phyloP scores from a whole-genome alignment of 208 protist species.

The Leishmania gerbilli region DNA sequence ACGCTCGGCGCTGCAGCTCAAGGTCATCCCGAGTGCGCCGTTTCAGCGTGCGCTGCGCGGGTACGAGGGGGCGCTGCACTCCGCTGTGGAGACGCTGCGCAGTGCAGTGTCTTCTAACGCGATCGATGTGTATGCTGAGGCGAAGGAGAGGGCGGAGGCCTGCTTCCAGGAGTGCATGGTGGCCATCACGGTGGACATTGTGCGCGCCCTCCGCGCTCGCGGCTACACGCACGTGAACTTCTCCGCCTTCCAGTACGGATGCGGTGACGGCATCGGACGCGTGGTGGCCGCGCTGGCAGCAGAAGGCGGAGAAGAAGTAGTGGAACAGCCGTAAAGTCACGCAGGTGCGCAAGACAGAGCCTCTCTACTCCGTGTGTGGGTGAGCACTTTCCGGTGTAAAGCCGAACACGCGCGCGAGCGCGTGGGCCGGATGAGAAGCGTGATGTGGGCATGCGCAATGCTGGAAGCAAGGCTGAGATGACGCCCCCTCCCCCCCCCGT shows the following conservation, averaged over 20 bases:
- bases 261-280: slow-evolving; percentile 27
- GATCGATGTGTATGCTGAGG: slow-evolving; percentile 2
- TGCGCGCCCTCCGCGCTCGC: slow-evolving; percentile 10
- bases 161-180: slow-evolving; percentile 30
- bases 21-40: slow-evolving; percentile 31
- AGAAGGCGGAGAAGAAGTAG: slow-evolving; percentile 7
- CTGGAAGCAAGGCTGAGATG: neutral
- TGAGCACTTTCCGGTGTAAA: too few species aligned
- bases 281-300: slow-evolving; percentile 25
- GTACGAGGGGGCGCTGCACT: slow-evolving; percentile 17
- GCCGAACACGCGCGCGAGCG: neutral
- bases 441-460: neutral
- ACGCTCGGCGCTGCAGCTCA: slow-evolving; percentile 27
- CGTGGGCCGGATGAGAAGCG: neutral
- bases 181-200: slow-evolving; percentile 30
- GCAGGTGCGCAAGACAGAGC: neutral
- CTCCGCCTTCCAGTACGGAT: slow-evolving; percentile 41
- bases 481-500: too few species aligned
- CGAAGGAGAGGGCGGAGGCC: slow-evolving; percentile 31
- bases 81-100: neutral
- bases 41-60: slow-evolving; percentile 29
- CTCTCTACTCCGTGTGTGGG: neutral
- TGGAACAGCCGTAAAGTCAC: neutral
- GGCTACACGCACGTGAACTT: slow-evolving; percentile 46
- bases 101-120: neutral